phyloP scores from a whole-genome alignment of 345 rosid genomes.

The Moringa oleifera region DNA sequence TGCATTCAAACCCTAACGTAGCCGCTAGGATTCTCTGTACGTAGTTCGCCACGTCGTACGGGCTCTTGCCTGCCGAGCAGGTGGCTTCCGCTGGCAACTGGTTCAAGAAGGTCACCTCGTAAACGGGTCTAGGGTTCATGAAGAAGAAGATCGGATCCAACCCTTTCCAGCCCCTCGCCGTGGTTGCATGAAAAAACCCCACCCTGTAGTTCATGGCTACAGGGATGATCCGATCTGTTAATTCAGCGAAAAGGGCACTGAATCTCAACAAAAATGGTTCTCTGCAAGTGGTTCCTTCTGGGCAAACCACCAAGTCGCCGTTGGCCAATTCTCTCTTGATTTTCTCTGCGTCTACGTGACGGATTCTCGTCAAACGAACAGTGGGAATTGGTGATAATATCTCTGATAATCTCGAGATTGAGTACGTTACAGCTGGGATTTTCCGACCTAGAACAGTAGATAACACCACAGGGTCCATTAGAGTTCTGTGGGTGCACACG shows the following conservation, averaged over 20 bases:
- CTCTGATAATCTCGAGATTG: conserved; percentile 74
- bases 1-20: conserved; percentile 87
- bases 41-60: conserved; percentile 85
- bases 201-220: conserved; percentile 91
- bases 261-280: conserved; percentile 83
- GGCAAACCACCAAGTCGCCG: conserved; percentile 82
- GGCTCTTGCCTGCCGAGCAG: conserved; percentile 85
- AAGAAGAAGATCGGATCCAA: conserved; percentile 86
- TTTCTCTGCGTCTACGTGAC: conserved; percentile 57
- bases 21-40: conserved; percentile 86
- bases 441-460: conserved; percentile 62
- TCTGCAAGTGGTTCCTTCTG: conserved; percentile 92
- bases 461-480: conserved; percentile 87
- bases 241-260: conserved; percentile 82
- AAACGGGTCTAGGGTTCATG: conserved; percentile 91
- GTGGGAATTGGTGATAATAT: conserved; percentile 87
- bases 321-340: conserved; percentile 49
- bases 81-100: conserved; percentile 78
- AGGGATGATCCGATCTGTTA: conserved; percentile 77
- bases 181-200: conserved; percentile 95
- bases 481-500: conserved; percentile 87
- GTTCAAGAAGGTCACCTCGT: conserved; percentile 88
- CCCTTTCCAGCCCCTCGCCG: conserved; percentile 89
- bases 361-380: conserved; percentile 61
- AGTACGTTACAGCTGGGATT: conserved; percentile 90